These are phyloP conservation scores for Camillea tinctor DNA, from an alignment of 2,329 filamentous ascomycete species.

Conservation along the genomic window DNA sequence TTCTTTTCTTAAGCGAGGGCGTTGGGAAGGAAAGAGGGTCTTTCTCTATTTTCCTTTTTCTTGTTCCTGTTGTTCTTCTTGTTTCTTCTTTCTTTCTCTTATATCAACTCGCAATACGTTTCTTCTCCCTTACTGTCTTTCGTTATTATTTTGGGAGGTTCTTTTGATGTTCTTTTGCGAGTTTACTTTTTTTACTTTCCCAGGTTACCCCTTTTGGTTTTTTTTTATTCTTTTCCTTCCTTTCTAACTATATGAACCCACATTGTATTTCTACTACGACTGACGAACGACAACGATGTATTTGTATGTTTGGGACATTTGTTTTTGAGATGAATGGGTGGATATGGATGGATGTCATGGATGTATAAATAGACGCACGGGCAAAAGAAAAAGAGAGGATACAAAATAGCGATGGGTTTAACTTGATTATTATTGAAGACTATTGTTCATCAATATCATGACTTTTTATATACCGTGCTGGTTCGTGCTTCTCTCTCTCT, in stretches of 20 bases:
- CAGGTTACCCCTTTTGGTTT: not conserved
- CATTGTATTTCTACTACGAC: not conserved
- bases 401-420: not conserved
- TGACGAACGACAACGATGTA: not conserved
- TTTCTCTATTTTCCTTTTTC: not conserved
- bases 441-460: not conserved
- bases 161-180: not conserved
- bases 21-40: conserved; percentile 10
- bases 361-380: not conserved
- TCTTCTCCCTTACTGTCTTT: not conserved
- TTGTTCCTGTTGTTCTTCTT: not conserved
- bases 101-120: not conserved
- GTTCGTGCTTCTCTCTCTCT: not conserved
- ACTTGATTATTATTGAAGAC: not conserved
- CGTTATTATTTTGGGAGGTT: no score
- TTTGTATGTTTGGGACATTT: not conserved
- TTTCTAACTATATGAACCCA: not conserved
- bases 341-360: not conserved
- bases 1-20: conserved; percentile 15
- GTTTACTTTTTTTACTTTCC: not conserved
- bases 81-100: not conserved
- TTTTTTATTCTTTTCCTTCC: not conserved
- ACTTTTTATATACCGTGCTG: no score
- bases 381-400: not conserved
- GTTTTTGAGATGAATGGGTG: not conserved